phyloP scores from a whole-genome alignment of 202 grass and related monocot genomes.

The Musa balbisiana region DNA sequence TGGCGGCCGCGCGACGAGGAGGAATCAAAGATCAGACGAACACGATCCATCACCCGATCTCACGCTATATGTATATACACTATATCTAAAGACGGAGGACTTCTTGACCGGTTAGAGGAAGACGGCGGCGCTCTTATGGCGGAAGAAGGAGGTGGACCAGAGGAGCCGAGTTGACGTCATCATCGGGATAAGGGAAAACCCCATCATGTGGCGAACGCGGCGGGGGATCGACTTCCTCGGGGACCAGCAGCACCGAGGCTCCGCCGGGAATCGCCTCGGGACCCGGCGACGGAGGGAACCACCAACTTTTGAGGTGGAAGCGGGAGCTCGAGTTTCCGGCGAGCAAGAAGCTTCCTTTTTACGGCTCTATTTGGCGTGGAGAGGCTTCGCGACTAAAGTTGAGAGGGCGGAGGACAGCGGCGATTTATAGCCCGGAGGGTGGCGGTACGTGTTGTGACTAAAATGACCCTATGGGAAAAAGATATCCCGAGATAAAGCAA shows the following conservation, averaged over 20 bases:
- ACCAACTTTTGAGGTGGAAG: not conserved
- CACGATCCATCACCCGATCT: not conserved
- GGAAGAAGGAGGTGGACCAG: slow-evolving; percentile 6
- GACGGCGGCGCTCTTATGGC: not conserved
- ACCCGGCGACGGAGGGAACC: not conserved
- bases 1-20: not conserved
- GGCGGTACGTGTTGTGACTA: not conserved
- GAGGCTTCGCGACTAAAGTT: not conserved
- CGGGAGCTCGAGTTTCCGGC: not conserved
- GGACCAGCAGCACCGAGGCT: not conserved
- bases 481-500: not conserved
- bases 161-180: slow-evolving; percentile 8
- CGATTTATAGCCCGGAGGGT: not conserved
- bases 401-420: not conserved
- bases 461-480: not conserved
- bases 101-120: not conserved
- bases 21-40: not conserved
- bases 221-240: not conserved
- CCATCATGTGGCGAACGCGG: slow-evolving; percentile 12
- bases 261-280: not conserved
- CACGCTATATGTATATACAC: not conserved
- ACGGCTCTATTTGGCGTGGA: not conserved
- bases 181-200: slow-evolving; percentile 6
- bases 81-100: not conserved
- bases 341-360: not conserved